Evolutionary conservation across 768 basidiomycete genomes (phyloP).

Genomic region (Russula sp.): DNA sequence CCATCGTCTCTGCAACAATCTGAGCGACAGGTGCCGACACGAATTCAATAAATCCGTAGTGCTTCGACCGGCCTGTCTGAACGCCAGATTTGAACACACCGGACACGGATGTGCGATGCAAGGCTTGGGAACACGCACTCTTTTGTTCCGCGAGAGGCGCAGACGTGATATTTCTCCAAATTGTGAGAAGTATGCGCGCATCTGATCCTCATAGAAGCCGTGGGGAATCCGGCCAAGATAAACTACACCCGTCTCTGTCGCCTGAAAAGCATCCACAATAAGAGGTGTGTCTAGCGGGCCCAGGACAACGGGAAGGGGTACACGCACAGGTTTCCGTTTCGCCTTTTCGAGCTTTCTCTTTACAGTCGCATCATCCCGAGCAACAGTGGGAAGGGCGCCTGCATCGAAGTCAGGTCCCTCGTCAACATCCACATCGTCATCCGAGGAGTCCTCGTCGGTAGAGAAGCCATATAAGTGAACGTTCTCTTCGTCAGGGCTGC

Average conservation of each 20-base stretch:
- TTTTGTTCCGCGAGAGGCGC: slow-evolving; percentile 89
- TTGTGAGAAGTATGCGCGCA: slow-evolving; percentile 89
- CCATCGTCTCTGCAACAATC: slow-evolving; percentile 97
- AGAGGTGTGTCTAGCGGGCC: neutral
- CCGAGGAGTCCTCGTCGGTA: slow-evolving; percentile 69
- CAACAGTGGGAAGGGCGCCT: slow-evolving; percentile 71
- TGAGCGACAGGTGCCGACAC: slow-evolving; percentile 81
- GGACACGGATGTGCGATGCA: neutral
- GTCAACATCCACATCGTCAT: slow-evolving; percentile 61
- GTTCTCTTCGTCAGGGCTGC: slow-evolving; percentile 36
- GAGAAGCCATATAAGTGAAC: slow-evolving; percentile 64
- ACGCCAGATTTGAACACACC: neutral
- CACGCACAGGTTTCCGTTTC: slow-evolving; percentile 58
- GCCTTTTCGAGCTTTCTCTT: slow-evolving; percentile 51
- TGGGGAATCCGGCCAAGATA: slow-evolving; percentile 91
- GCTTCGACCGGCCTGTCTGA: slow-evolving; percentile 93
- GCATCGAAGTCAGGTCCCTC: slow-evolving; percentile 57
- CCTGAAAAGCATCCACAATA: slow-evolving; percentile 32
- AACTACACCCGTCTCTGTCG: slow-evolving; percentile 73
- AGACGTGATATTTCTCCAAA: slow-evolving; percentile 88
- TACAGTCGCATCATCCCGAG: slow-evolving; percentile 81
- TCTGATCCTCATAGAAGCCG: slow-evolving; percentile 95
- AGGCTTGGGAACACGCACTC: slow-evolving; percentile 40
- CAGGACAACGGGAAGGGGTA: neutral
- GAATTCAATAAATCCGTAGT: slow-evolving; percentile 96